Evolutionary conservation across 345 rosid species (phyloP).

Genomic region (Cardamine chenopodiifolia): DNA sequence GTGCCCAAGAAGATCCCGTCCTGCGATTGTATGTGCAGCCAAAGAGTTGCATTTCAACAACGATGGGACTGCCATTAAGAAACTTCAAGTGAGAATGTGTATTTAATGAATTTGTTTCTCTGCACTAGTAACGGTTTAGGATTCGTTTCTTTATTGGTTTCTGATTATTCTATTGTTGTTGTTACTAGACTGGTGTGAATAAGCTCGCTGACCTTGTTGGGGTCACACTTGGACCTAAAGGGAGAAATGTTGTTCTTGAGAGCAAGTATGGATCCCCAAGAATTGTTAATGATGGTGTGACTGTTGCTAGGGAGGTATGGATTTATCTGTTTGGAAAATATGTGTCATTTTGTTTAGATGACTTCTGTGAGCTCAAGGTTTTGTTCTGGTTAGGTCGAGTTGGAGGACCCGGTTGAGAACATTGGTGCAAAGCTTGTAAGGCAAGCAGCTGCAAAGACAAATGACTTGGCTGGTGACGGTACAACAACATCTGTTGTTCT

Average conservation of each 20-base stretch:
- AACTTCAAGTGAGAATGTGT: slow-evolving; percentile 63
- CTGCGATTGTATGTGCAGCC: slow-evolving; percentile 72
- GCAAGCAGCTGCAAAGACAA: slow-evolving; percentile 98
- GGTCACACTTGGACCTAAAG: slow-evolving; percentile 96
- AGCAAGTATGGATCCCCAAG: slow-evolving; percentile 99
- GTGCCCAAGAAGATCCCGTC: slow-evolving; percentile 51
- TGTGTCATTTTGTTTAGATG: background rate
- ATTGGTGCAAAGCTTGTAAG: slow-evolving; percentile 97
- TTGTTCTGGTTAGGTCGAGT: slow-evolving; percentile 65
- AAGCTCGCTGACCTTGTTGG: slow-evolving; percentile 98
- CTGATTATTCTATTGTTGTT: background rate
- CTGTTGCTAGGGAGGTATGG: slow-evolving; percentile 92
- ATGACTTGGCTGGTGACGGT: slow-evolving; percentile 99
- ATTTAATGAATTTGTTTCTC: background rate
- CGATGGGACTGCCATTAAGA: slow-evolving; percentile 88
- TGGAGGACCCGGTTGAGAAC: slow-evolving; percentile 98
- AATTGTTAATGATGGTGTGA: slow-evolving; percentile 97
- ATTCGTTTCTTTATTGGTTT: background rate
- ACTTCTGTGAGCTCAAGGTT: background rate
- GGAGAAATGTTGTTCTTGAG: slow-evolving; percentile 96
- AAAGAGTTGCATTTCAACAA: slow-evolving; percentile 94
- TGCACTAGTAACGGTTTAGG: no score
- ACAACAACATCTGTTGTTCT: slow-evolving; percentile 99
- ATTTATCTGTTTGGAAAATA: background rate
- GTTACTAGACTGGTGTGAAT: slow-evolving; percentile 81